phyloP scores from a whole-genome alignment of 1,284 basidiomycete species.

The Athelia sp. region DNA sequence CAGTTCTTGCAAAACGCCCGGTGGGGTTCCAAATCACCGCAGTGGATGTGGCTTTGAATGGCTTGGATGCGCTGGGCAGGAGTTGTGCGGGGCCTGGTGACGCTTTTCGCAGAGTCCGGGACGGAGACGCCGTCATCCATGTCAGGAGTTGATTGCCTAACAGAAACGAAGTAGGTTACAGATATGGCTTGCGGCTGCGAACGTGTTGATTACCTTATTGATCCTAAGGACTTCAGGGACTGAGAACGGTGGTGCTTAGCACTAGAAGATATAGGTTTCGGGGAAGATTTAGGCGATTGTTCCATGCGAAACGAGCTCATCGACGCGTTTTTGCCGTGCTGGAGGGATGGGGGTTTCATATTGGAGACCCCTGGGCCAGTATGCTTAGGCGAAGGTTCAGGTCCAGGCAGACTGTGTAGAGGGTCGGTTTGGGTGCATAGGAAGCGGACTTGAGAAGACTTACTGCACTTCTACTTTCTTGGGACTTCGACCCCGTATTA shows the following conservation, averaged over 20 bases:
- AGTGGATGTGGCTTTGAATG: constrained; percentile 53
- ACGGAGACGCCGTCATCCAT: constrained; percentile 42
- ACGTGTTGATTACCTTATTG: constrained; percentile 3
- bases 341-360: constrained; percentile 10
- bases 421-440: too few relatives aligned
- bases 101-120: constrained; percentile 38
- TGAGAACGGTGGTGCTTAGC: constrained; percentile 16
- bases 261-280: constrained; percentile 8
- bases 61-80: constrained; percentile 57
- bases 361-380: constrained; percentile 21
- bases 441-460: too few relatives aligned
- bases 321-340: constrained; percentile 18
- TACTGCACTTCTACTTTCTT: constrained; percentile 40
- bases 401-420: constrained; percentile 19
- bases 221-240: not conserved
- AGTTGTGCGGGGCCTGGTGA: constrained; percentile 39
- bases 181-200: constrained; percentile 26
- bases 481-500: constrained; percentile 11
- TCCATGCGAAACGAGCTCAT: constrained; percentile 20
- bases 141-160: constrained; percentile 2
- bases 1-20: constrained; percentile 52
- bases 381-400: constrained; percentile 23
- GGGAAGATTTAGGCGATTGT: constrained; percentile 18
- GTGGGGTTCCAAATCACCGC: constrained; percentile 47
- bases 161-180: not conserved